phyloP scores from a whole-genome alignment of 805 yeast genomes.

The Metschnikowia koreensis region DNA sequence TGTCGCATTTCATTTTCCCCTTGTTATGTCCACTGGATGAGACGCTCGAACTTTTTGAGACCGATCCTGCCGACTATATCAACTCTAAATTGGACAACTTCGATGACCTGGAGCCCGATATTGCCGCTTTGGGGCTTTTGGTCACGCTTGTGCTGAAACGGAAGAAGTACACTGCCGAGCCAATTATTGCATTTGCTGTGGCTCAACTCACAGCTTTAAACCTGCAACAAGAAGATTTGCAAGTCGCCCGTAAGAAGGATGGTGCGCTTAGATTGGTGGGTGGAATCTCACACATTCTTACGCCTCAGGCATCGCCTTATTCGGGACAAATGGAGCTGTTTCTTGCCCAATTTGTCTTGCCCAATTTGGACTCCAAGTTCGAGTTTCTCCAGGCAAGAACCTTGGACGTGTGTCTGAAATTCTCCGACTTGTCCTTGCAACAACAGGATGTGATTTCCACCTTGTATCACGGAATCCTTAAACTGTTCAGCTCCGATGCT shows the following conservation, averaged over 20 bases:
- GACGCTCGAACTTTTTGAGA: constrained; percentile 71
- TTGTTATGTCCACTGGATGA: constrained; percentile 67
- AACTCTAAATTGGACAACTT: constrained; percentile 58
- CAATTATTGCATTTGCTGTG: constrained; percentile 61
- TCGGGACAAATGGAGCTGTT: constrained; percentile 66
- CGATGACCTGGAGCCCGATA: constrained; percentile 65
- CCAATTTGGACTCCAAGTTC: constrained; percentile 60
- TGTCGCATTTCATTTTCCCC: constrained; percentile 75
- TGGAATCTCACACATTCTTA: constrained; percentile 59
- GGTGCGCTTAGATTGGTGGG: constrained; percentile 80
- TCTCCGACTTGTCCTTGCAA: constrained; percentile 58
- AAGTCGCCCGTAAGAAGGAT: constrained; percentile 62
- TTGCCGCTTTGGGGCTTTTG: constrained; percentile 74
- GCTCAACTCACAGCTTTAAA: constrained; percentile 38
- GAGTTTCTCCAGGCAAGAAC: constrained; percentile 76
- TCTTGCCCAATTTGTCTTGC: constrained; percentile 61
- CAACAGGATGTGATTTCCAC: constrained; percentile 22
- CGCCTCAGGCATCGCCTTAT: constrained; percentile 55
- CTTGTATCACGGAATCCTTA: constrained; percentile 35
- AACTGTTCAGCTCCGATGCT: constrained; percentile 26
- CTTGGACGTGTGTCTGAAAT: constrained; percentile 61
- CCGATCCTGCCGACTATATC: constrained; percentile 86
- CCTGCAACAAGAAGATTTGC: constrained; percentile 38
- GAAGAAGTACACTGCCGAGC: constrained; percentile 55
- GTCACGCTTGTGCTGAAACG: constrained; percentile 71